Evolutionary conservation across 352 stramenopile species (phyloP).

Genomic region (Phytophthora constricta): DNA sequence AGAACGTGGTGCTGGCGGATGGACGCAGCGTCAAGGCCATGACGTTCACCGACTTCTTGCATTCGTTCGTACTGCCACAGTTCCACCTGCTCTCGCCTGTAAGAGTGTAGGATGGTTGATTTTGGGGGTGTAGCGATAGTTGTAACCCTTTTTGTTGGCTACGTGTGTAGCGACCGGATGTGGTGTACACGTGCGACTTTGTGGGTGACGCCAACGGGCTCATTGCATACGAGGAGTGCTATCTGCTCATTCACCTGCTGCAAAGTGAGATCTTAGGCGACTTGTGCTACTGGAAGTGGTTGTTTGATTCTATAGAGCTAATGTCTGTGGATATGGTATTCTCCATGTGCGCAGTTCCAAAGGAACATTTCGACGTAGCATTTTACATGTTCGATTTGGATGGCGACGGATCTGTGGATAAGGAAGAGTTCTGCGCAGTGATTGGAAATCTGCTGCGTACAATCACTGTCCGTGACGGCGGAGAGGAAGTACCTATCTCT

Average conservation of each 20-base stretch:
- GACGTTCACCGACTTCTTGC: slow-evolving; percentile 86
- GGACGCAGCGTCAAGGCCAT: slow-evolving; percentile 48
- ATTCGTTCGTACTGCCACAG: slow-evolving; percentile 74
- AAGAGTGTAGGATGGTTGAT: slow-evolving; percentile 5
- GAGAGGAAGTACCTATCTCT: slow-evolving; percentile 34
- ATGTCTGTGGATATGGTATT: neutral
- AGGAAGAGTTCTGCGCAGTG: slow-evolving; percentile 75
- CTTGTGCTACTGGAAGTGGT: neutral
- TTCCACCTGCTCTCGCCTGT: slow-evolving; percentile 71
- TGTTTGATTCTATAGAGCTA: too few relatives aligned
- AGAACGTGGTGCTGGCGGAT: slow-evolving; percentile 38
- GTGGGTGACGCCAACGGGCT: slow-evolving; percentile 71
- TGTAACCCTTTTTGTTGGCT: slow-evolving; percentile 4
- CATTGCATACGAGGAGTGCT: slow-evolving; percentile 85
- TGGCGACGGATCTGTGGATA: slow-evolving; percentile 74
- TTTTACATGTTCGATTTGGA: slow-evolving; percentile 87
- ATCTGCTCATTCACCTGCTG: slow-evolving; percentile 77
- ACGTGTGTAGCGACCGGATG: slow-evolving; percentile 49
- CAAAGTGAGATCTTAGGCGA: slow-evolving; percentile 54
- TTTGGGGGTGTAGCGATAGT: neutral
- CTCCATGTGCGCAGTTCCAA: slow-evolving; percentile 58
- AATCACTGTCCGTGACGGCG: slow-evolving; percentile 41
- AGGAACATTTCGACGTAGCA: slow-evolving; percentile 79
- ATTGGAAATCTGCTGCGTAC: slow-evolving; percentile 67
- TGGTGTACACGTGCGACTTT: slow-evolving; percentile 79